phyloP scores from a whole-genome alignment of 768 basidiomycete species.

The Lanmaoa pseudosensibilis region DNA sequence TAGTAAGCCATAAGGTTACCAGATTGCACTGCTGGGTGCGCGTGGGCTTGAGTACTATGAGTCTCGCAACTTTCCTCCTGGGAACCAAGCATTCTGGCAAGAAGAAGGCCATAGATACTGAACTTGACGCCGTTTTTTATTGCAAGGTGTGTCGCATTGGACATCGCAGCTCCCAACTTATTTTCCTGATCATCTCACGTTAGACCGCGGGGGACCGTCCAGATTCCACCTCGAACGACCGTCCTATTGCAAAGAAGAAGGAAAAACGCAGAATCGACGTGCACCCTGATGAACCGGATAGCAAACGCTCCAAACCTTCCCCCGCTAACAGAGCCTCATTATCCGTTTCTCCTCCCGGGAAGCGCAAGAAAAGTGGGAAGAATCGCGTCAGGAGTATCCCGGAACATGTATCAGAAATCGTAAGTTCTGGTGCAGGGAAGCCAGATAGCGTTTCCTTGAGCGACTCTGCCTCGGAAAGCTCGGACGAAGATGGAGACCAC shows the following conservation, averaged over 20 bases:
- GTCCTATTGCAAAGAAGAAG: slow-evolving; percentile 2
- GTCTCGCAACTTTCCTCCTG: slow-evolving; percentile 55
- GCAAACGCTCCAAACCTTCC: slow-evolving; percentile 20
- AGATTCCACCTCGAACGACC: slow-evolving; percentile 4
- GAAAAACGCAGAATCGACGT: slow-evolving; percentile 15
- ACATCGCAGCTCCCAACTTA: slow-evolving; percentile 8
- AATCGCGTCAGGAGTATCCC: slow-evolving; percentile 4
- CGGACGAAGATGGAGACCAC: slow-evolving; percentile 35
- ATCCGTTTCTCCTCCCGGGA: slow-evolving; percentile 19
- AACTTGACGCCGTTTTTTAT: slow-evolving; percentile 64
- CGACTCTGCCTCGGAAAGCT: slow-evolving; percentile 32
- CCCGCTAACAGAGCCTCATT: slow-evolving; percentile 11
- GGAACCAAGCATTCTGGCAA: slow-evolving; percentile 33
- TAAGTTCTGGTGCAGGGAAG: neutral
- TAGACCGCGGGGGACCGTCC: slow-evolving; percentile 9
- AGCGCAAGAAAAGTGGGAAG: slow-evolving; percentile 14
- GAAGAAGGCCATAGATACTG: slow-evolving; percentile 49
- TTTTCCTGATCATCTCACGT: slow-evolving; percentile 4
- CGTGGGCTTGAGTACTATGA: slow-evolving; percentile 43
- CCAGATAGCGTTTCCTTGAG: slow-evolving; percentile 8
- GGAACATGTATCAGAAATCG: neutral
- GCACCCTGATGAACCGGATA: slow-evolving; percentile 13
- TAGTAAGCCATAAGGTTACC: too few relatives aligned
- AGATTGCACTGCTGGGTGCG: too few relatives aligned
- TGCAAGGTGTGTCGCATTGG: slow-evolving; percentile 43